Evolutionary conservation across 1,284 basidiomycete species (phyloP), one percentile per base, ranked within the genome.

Genomic region (Moesziomyces globuligerus): DNA sequence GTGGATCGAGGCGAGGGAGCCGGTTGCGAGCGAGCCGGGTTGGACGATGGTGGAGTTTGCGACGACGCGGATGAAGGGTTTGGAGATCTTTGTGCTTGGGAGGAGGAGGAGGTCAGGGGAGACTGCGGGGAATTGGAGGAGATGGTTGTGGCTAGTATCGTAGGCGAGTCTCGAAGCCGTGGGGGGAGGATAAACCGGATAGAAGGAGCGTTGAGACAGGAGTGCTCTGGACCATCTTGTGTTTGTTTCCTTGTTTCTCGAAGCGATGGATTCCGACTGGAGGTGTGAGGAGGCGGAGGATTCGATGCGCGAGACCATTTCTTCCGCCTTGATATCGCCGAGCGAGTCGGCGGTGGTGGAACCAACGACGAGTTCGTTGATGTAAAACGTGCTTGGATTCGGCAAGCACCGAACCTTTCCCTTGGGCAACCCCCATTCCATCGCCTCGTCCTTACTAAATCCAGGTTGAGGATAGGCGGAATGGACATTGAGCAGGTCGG

Each of bases 121-220:
- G 1, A 82, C 68, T 4, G 62, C 48, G 15, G 72, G 71, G 40
- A 66, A 59, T 18, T 32, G 76, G 5, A 78, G 56, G 6, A 82
- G 54, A 17, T 69, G 60, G 23, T 60, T 68, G 39, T 81, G 79
- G 9, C 58, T 52, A 15, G 78, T 61, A 54, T 81, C 78, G 42
- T 79, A 73, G 2, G 76, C 56, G 11, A 74, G 34, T 1, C 4
- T 23, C 9, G 91, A 83, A 3, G 90, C 88, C 15, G 87, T 81
- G 0, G 95, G 93, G 0, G 90, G 87, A 3, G 95, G 95, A 81
- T 95, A 98, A 41, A 98, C 83, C 0, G 96, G 96, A 82, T 98
- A 99, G 84, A 97, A 96, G 78, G 90, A 94, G 76, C 92, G 86
- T 79, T 98, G 95, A 49, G 91, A 87, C 8, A 98, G 84, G 7